phyloP scores from a whole-genome alignment of 352 stramenopile species.

The Pythium brassicae region DNA sequence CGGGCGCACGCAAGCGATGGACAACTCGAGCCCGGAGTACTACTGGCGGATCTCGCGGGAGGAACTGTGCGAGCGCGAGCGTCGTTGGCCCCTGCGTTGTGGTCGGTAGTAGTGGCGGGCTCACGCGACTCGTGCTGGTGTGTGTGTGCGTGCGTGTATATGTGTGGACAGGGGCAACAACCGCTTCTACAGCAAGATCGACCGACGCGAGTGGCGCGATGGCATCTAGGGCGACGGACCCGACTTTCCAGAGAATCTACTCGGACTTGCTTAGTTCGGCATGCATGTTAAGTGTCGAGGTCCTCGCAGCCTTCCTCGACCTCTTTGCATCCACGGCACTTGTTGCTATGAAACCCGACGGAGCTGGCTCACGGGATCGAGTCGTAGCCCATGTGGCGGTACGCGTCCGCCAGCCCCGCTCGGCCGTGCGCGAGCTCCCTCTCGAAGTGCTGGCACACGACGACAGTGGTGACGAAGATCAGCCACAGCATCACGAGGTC shows the following conservation, averaged over 20 bases:
- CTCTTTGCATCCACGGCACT: no score
- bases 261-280: no score
- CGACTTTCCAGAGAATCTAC: not conserved
- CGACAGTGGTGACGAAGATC: slow-evolving; percentile 1
- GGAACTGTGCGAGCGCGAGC: slow-evolving; percentile 52
- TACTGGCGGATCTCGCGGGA: slow-evolving; percentile 83
- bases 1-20: slow-evolving; percentile 71
- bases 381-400: slow-evolving; percentile 2
- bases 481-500: slow-evolving; percentile 3
- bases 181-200: slow-evolving; percentile 83
- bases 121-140: not conserved
- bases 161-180: slow-evolving; percentile 50
- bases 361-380: not conserved
- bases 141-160: slow-evolving; percentile 1
- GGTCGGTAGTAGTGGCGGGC: no score
- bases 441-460: not conserved
- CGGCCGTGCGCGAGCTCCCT: not conserved
- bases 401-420: not conserved
- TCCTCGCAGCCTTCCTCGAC: no score
- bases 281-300: no score
- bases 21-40: slow-evolving; percentile 69
- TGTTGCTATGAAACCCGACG: no score
- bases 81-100: no score
- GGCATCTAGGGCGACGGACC: slow-evolving; percentile 19
- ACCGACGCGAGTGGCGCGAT: slow-evolving; percentile 60